phyloP scores from a whole-genome alignment of 805 yeast species.

The Pichia cabralensis region DNA sequence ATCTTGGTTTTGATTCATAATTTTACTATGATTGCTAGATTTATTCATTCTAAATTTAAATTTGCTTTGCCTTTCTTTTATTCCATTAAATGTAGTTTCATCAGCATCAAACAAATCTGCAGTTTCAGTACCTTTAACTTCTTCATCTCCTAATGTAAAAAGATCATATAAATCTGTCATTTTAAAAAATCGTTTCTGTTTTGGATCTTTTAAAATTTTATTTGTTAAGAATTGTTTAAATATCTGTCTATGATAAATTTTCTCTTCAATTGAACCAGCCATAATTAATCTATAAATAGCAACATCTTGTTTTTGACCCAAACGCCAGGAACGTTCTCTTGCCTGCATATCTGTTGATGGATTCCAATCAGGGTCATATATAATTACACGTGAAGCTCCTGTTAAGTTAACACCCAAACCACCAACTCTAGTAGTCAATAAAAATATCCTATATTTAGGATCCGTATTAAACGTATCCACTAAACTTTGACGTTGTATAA shows the following conservation, averaged over 20 bases:
- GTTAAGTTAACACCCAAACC: slow-evolving; percentile 91
- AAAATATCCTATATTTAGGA: slow-evolving; percentile 48
- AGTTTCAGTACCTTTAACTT: slow-evolving; percentile 56
- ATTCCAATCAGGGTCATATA: slow-evolving; percentile 97
- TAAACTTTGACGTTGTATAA: slow-evolving; percentile 60
- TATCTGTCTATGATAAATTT: slow-evolving; percentile 92
- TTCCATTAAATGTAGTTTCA: slow-evolving; percentile 29
- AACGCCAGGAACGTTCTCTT: slow-evolving; percentile 92
- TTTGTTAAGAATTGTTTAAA: slow-evolving; percentile 91
- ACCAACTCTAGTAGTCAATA: slow-evolving; percentile 90
- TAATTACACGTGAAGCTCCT: slow-evolving; percentile 90
- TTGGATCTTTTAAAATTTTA: slow-evolving; percentile 90
- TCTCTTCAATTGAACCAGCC: slow-evolving; percentile 93
- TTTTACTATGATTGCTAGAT: slow-evolving; percentile 7
- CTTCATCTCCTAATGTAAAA: slow-evolving; percentile 73
- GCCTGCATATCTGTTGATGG: slow-evolving; percentile 98
- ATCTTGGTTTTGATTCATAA: slow-evolving; percentile 8
- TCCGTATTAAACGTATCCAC: slow-evolving; percentile 75
- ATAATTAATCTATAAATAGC: slow-evolving; percentile 85
- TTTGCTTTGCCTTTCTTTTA: slow-evolving; percentile 26
- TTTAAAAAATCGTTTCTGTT: slow-evolving; percentile 86
- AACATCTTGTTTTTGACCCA: slow-evolving; percentile 90
- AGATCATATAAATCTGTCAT: slow-evolving; percentile 85
- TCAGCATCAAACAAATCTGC: slow-evolving; percentile 50
- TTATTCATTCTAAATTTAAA: slow-evolving; percentile 13